Base-by-base conservation (phyloP, 495 filamentous ascomycete species). In the Penicillium roqueforti region DNA sequence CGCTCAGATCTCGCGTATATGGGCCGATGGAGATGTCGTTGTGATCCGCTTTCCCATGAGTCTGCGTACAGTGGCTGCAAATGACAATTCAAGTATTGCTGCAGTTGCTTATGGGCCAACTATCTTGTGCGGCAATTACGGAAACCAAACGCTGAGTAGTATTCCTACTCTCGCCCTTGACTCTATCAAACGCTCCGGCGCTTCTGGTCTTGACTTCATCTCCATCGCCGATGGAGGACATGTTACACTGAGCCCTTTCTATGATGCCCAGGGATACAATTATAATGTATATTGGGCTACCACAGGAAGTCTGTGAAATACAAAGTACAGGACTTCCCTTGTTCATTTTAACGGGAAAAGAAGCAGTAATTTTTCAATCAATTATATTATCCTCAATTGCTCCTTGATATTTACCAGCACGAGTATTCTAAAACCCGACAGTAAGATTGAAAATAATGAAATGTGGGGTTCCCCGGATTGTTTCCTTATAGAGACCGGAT, bases 181-280 rank as follows among this genome's bases (percentile, higher is more conserved):
- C 41, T 28, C 41, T 44, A 44, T 44, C 23, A 44, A 18, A 44
- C 41, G 23, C 25, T 26, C 41, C 7, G 14, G 7, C 6, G 23
- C 1, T 28, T 44, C 41, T 44, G 10, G 23, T n/a, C 41, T 44
- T 16, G 41, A 16, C 7, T 44, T 44, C 5, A 44, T n/a, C n/a
- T 25, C 41, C 6, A 18, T 16, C 3, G 41, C 41, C n/a, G 25
- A 44, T 3, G n/a, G n/a, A 4, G 28, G 28, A 9, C 1, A 16
- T 4, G 25, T 44, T 8, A 44, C 7, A 28, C 14, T 44, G 25
- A 26, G 41, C 28, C 6, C 41, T 18, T 44, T 44, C 23, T 44
- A 44, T 28, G 41, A 44, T 26, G 41, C 41, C 10, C 41, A 44
- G 23, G 41, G 41, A 28, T 44, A 44, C n/a, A 44, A 44, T 11